Percentiles rank a stretch among this genome's conserved stretches.
phyloP scores from a whole-genome alignment of 768 basidiomycete genomes.

The Tulasnella sp. region DNA sequence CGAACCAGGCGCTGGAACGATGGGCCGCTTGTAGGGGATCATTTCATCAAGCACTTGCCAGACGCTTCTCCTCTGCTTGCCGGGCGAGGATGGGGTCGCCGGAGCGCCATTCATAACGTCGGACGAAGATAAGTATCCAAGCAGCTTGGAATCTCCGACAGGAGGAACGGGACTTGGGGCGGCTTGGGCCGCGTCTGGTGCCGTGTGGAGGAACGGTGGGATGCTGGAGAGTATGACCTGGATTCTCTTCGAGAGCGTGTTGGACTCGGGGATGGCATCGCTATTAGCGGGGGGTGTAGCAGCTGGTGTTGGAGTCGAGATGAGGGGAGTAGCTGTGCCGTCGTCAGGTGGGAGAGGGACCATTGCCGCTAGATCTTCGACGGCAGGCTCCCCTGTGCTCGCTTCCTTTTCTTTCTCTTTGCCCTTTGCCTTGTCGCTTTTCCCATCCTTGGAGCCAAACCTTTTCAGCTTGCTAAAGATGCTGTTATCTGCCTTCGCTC shows the following conservation, averaged over 20 bases:
- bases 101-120: slow-evolving; percentile 62
- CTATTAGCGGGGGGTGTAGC: background rate
- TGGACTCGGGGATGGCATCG: slow-evolving; percentile 3
- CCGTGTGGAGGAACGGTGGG: slow-evolving; percentile 42
- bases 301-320: background rate
- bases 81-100: slow-evolving; percentile 44
- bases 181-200: slow-evolving; percentile 24
- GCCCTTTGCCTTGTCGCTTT: slow-evolving; percentile 1
- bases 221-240: slow-evolving; percentile 30
- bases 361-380: slow-evolving; percentile 4
- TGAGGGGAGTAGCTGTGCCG: background rate
- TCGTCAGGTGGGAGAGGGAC: background rate
- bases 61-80: slow-evolving; percentile 56
- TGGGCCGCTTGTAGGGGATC: slow-evolving; percentile 21
- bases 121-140: slow-evolving; percentile 59
- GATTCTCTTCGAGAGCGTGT: slow-evolving; percentile 29
- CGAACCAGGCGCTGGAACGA: background rate
- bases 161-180: slow-evolving; percentile 40
- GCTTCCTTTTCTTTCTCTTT: slow-evolving; percentile 7
- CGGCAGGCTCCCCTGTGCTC: background rate
- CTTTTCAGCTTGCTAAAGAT: slow-evolving; percentile 24
- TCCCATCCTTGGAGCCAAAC: slow-evolving; percentile 3
- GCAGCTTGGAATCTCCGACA: slow-evolving; percentile 53
- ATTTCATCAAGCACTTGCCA: slow-evolving; percentile 63
- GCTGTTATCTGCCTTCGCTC: slow-evolving; percentile 7